phyloP scores from a whole-genome alignment of 352 stramenopile genomes.

The Phytophthora brassicae region DNA sequence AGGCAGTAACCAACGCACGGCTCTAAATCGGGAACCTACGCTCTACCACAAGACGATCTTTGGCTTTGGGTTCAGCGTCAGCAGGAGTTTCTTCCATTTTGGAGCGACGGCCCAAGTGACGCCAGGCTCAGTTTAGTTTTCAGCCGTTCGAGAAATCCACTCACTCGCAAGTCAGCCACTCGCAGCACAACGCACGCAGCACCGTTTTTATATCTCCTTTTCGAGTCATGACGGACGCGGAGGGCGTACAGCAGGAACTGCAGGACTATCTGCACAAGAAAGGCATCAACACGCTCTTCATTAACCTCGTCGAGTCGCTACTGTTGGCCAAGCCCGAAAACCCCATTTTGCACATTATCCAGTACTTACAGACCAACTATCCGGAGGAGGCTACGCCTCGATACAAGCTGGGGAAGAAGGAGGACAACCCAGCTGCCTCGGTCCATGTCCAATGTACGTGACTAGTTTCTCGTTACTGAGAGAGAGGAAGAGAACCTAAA shows the following conservation, averaged over 20 bases:
- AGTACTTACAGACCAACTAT: constrained; percentile 89
- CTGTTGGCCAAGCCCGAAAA: constrained; percentile 90
- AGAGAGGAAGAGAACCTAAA: neutral
- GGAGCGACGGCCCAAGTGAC: constrained; percentile 22
- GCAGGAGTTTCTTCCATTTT: constrained; percentile 38
- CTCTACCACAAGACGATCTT: constrained; percentile 23
- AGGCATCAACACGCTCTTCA: constrained; percentile 92
- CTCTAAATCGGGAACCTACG: constrained; percentile 12
- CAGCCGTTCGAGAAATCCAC: neutral
- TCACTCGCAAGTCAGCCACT: neutral
- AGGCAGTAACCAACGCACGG: constrained; percentile 1
- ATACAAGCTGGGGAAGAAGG: constrained; percentile 43
- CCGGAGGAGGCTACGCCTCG: constrained; percentile 71
- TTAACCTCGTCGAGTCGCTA: constrained; percentile 91
- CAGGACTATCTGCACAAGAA: constrained; percentile 92
- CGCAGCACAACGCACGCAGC: neutral
- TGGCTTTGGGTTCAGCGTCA: constrained; percentile 28
- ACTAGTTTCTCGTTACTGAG: neutral
- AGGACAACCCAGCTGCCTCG: constrained; percentile 50
- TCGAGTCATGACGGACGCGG: constrained; percentile 74
- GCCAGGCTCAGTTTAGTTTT: constrained; percentile 35
- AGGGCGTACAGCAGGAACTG: constrained; percentile 89
- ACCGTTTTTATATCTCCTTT: no score
- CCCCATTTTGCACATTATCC: constrained; percentile 87
- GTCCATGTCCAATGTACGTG: constrained; percentile 33